These are phyloP conservation scores for Trypanosoma brucei DNA, from an alignment of 208 protist genomes.

Conservation along the genomic window DNA sequence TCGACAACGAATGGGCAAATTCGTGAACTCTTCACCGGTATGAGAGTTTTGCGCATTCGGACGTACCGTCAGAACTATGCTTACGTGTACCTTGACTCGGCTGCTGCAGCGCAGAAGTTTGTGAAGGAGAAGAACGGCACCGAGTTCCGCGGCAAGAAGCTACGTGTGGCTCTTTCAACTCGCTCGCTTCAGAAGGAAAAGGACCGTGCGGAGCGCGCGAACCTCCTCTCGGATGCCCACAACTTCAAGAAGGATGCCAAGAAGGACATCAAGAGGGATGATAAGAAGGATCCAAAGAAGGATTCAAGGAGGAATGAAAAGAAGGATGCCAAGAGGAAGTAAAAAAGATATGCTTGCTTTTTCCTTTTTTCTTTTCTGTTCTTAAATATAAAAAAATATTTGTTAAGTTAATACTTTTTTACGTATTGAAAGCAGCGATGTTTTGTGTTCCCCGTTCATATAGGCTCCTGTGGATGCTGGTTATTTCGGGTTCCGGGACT, in stretches of 20 bases:
- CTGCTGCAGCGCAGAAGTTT: conserved; percentile 59
- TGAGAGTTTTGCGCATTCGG: conserved; percentile 72
- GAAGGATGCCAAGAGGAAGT: too few relatives aligned
- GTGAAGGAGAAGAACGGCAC: conserved; percentile 76
- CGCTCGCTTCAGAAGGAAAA: conserved; percentile 70
- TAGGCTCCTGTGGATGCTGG: too few relatives aligned
- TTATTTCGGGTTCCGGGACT: too few relatives aligned
- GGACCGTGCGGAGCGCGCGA: conserved; percentile 40
- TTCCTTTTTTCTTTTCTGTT: too few relatives aligned
- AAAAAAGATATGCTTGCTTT: too few relatives aligned
- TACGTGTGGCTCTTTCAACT: conserved; percentile 58
- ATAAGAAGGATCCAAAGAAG: neutral
- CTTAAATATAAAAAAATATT: too few relatives aligned
- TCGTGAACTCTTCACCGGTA: conserved; percentile 57
- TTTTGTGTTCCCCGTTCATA: too few relatives aligned
- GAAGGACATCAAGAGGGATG: neutral
- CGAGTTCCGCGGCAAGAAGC: conserved; percentile 72
- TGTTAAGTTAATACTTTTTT: too few relatives aligned
- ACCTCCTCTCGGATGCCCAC: conserved; percentile 69
- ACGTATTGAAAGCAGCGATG: too few relatives aligned
- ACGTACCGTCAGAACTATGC: conserved; percentile 79
- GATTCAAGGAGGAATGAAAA: too few relatives aligned
- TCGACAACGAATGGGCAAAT: conserved; percentile 65
- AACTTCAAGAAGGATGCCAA: conserved; percentile 26
- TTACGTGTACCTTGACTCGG: conserved; percentile 75